phyloP scores from a whole-genome alignment of 2,329 filamentous ascomycete species.

The Colletotrichum musicola region DNA sequence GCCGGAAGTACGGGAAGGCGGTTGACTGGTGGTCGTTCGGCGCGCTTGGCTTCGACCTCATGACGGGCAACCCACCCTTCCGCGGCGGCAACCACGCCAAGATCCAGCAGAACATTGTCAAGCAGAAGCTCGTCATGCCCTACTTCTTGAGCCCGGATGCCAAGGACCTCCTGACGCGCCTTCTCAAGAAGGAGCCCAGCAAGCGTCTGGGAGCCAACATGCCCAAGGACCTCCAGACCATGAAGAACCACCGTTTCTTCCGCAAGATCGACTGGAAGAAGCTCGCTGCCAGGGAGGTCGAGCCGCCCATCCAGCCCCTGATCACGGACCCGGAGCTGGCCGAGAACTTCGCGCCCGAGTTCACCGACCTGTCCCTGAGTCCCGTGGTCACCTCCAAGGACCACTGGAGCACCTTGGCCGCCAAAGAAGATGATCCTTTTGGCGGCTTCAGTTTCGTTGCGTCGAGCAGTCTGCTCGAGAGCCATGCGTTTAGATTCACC shows the following conservation, averaged over 20 bases:
- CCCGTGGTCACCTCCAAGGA: conserved; percentile 69
- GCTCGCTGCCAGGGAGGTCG: conserved; percentile 83
- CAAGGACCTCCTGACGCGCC: conserved; percentile 90
- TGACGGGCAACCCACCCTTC: conserved; percentile 94
- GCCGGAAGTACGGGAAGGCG: conserved; percentile 89
- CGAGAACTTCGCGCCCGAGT: conserved; percentile 96
- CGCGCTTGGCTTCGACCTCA: conserved; percentile 89
- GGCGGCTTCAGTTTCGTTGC: conserved; percentile 75
- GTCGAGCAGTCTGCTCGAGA: conserved; percentile 68
- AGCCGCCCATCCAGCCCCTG: conserved; percentile 90
- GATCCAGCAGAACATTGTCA: conserved; percentile 95
- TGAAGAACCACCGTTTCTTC: conserved; percentile 97
- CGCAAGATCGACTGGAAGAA: conserved; percentile 95
- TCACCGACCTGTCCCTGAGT: conserved; percentile 87
- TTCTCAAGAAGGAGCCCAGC: conserved; percentile 90
- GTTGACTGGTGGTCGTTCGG: conserved; percentile 99
- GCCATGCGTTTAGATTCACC: conserved; percentile 54
- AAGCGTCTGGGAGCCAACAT: conserved; percentile 91
- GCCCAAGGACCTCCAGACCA: conserved; percentile 85
- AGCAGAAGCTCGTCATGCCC: conserved; percentile 88
- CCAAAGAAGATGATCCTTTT: conserved; percentile 63
- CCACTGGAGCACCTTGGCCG: conserved; percentile 52
- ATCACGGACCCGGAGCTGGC: conserved; percentile 96
- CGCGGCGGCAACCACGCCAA: conserved; percentile 91
- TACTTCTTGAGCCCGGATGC: conserved; percentile 93